A percentile compares a stretch with the other conserved stretches of the same genome.
phyloP scores from a whole-genome alignment of 2,329 filamentous ascomycete species.

The Pyrenophora seminiperda region DNA sequence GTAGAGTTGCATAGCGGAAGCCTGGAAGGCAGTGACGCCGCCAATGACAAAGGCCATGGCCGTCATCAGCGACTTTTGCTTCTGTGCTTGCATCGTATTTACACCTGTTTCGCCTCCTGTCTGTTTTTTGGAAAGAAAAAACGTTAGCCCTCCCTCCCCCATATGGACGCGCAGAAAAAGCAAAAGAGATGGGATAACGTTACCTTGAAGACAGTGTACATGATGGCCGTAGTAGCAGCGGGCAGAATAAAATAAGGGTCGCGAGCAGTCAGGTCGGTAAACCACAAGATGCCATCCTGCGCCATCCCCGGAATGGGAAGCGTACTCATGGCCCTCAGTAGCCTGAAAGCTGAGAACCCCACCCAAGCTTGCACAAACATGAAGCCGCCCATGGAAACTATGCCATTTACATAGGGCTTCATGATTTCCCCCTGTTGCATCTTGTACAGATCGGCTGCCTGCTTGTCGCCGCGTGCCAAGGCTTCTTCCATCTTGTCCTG shows the following conservation, averaged over 20 bases:
- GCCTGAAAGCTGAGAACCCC: slow-evolving; percentile 79
- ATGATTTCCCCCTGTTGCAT: slow-evolving; percentile 59
- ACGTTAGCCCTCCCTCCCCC: slow-evolving; percentile 22
- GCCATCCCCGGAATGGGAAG: slow-evolving; percentile 83
- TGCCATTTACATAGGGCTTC: slow-evolving; percentile 38
- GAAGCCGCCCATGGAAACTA: slow-evolving; percentile 55
- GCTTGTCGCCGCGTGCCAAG: slow-evolving; percentile 53
- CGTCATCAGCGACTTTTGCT: slow-evolving; percentile 51
- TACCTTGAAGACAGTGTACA: slow-evolving; percentile 66
- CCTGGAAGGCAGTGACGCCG: slow-evolving; percentile 60
- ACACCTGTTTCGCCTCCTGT: slow-evolving; percentile 58
- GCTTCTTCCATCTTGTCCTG: slow-evolving; percentile 59
- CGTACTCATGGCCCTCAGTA: slow-evolving; percentile 72
- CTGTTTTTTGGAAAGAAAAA: too few species aligned
- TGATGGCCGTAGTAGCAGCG: slow-evolving; percentile 59
- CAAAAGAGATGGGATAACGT: too few species aligned
- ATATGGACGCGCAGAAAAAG: slow-evolving; percentile 2
- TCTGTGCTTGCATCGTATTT: slow-evolving; percentile 27
- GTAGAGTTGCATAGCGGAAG: slow-evolving; percentile 66
- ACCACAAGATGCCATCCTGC: slow-evolving; percentile 74
- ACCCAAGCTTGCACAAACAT: slow-evolving; percentile 69
- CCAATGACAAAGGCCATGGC: slow-evolving; percentile 61
- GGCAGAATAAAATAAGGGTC: slow-evolving; percentile 84
- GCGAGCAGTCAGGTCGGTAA: slow-evolving; percentile 72
- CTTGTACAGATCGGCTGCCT: slow-evolving; percentile 44